Evolutionary conservation across 2,329 filamentous ascomycete genomes (phyloP).

Genomic region (Epichloe aotearoae): DNA sequence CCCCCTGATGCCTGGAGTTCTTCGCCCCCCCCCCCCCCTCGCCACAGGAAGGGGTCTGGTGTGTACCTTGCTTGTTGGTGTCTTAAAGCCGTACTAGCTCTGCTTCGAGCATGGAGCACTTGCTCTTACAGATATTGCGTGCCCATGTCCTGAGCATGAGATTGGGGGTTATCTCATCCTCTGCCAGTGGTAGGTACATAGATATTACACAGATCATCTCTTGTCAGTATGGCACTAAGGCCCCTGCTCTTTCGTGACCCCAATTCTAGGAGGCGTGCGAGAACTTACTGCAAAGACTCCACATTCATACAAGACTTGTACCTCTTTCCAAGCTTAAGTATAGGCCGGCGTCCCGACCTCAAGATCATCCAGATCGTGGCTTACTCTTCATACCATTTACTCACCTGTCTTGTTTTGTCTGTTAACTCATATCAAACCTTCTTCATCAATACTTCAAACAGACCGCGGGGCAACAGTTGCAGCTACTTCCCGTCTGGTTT

Average conservation of each 20-base stretch:
- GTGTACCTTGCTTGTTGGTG: constrained; percentile 2
- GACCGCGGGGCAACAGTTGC: not conserved
- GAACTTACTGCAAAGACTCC: not conserved
- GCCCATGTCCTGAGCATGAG: constrained; percentile 4
- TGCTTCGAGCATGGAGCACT: not conserved
- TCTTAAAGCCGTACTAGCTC: constrained; percentile 3
- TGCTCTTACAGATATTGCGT: not conserved
- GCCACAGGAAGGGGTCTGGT: not conserved
- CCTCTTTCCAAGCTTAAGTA: constrained; percentile 1
- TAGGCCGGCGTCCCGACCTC: not conserved
- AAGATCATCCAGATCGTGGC: not conserved
- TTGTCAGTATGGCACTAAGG: constrained; percentile 2
- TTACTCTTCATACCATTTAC: not conserved
- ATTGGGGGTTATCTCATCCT: constrained; percentile 6
- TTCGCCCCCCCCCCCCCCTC: not conserved
- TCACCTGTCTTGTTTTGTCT: not conserved
- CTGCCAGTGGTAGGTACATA: constrained; percentile 5
- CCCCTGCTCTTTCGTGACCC: constrained; percentile 1
- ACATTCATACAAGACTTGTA: not conserved
- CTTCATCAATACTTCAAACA: not conserved
- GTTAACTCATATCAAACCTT: too few relatives aligned
- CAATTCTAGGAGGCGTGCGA: not conserved
- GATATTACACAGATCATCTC: constrained; percentile 1
- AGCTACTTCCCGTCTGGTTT: not conserved
- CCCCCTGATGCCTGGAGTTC: not conserved